Conservation (phyloP, 1,284 basidiomycete species). For the Fomes fomentarius region DNA sequence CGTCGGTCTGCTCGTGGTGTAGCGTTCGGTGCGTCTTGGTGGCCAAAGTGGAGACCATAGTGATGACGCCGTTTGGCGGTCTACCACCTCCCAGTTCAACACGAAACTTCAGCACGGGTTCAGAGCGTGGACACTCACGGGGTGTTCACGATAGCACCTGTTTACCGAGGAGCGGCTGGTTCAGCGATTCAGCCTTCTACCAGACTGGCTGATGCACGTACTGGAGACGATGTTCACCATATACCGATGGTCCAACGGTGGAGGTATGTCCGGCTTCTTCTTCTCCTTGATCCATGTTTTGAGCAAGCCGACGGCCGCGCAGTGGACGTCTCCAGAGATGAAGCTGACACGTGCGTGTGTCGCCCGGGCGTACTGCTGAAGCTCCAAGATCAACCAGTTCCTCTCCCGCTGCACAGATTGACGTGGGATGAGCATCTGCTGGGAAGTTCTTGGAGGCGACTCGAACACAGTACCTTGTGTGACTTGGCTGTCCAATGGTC, state of each 20-base stretch:
- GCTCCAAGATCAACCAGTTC: slow-evolving; percentile 84
- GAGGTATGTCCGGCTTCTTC: slow-evolving; percentile 48
- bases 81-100: no score
- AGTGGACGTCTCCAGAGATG: slow-evolving; percentile 92
- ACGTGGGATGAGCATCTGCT: not conserved
- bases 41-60: slow-evolving; percentile 81
- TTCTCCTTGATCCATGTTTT: slow-evolving; percentile 65
- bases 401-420: slow-evolving; percentile 72
- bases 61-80: slow-evolving; percentile 78
- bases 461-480: slow-evolving; percentile 77
- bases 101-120: no score
- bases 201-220: slow-evolving; percentile 36
- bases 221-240: slow-evolving; percentile 87
- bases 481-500: slow-evolving; percentile 87
- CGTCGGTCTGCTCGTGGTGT: slow-evolving; percentile 78
- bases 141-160: slow-evolving; percentile 81
- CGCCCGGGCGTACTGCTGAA: slow-evolving; percentile 70
- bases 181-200: no score
- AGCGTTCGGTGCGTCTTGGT: slow-evolving; percentile 85
- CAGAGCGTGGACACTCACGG: slow-evolving; percentile 60
- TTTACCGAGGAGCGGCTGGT: no score
- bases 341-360: slow-evolving; percentile 77
- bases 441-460: not conserved
- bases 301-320: slow-evolving; percentile 80
- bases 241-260: slow-evolving; percentile 74